Evolutionary conservation across 768 basidiomycete genomes (phyloP), one percentile per base, ranked within the genome.

Genomic region (Naganishia vishniacii): DNA sequence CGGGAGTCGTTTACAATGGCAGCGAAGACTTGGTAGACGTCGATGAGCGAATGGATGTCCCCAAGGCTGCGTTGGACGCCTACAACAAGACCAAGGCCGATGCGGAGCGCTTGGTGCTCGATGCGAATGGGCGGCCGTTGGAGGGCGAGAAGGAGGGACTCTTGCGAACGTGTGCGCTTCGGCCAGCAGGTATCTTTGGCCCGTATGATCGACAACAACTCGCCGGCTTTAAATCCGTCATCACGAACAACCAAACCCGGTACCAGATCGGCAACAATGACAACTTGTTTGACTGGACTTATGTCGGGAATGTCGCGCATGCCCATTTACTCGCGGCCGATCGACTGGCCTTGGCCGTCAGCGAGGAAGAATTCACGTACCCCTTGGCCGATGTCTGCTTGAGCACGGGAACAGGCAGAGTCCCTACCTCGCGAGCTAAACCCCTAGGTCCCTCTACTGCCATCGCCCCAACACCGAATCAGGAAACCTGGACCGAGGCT

Each of bases 141-240:
- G 53, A 56, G 37, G 42, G 42, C 23, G n/a, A 34, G 40, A 53
- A 32, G 37, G 84, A 86, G 70, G 84, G 83, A 23, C 90, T 88
- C 15, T 80, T 98, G 6, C 77, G 89, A 67, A 98, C 95, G 0
- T 90, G 93, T 48, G 88, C 92, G 15, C 78, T 98, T 45, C 81
- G 95, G 41, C 94, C 94, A 1, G 86, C 93, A 18, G 92, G 94
- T 1, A 95, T 98, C 70, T 98, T 97, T 71, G 95, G 95, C 15
- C 91, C 92, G 5, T 92, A 94, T 5, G 95, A 98, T 72, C 84
- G 89, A 11, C 92, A 95, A 76, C 82, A 84, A 68, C 85, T 93
- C 78, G 78, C 82, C 0, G 89, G 88, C n/a, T 80, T 94, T 37
- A 85, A 84, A 75, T 80, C 86, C 64, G 91, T 87, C 3, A 87